Percentiles rank a stretch among this genome's conserved stretches.
Evolutionary conservation across 2,329 filamentous ascomycete species (phyloP).

Genomic region (Talaromyces albobiverticillius): DNA sequence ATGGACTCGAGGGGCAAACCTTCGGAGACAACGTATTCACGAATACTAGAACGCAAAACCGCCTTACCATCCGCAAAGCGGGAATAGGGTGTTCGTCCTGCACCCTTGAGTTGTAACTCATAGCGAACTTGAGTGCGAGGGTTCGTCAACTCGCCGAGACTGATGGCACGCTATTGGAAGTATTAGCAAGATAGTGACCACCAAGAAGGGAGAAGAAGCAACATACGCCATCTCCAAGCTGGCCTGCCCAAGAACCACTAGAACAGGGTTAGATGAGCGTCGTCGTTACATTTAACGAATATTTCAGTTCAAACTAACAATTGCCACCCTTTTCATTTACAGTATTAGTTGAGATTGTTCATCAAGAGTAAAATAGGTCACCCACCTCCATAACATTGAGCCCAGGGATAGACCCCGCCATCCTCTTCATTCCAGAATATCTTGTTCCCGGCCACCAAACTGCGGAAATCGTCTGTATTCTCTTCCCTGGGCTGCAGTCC

Average conservation of each 20-base stretch:
- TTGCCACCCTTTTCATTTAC: slow-evolving; percentile 43
- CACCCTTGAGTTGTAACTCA: slow-evolving; percentile 92
- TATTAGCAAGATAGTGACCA: slow-evolving; percentile 9
- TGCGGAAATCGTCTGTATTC: slow-evolving; percentile 68
- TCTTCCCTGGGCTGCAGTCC: slow-evolving; percentile 69
- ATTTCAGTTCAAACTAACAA: too few relatives aligned
- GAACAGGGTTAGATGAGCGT: slow-evolving; percentile 1
- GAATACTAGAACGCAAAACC: slow-evolving; percentile 85
- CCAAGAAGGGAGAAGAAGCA: background rate
- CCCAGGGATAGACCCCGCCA: slow-evolving; percentile 92
- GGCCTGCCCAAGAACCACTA: slow-evolving; percentile 85
- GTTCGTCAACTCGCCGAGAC: slow-evolving; percentile 85
- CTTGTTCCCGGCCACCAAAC: slow-evolving; percentile 77
- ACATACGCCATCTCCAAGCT: slow-evolving; percentile 77
- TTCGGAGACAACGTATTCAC: slow-evolving; percentile 92
- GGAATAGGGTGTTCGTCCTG: slow-evolving; percentile 89
- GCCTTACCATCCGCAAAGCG: slow-evolving; percentile 95
- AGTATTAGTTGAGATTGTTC: slow-evolving; percentile 15
- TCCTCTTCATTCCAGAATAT: slow-evolving; percentile 71
- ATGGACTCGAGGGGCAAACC: too few relatives aligned
- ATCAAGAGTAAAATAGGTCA: background rate
- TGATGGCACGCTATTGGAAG: slow-evolving; percentile 67
- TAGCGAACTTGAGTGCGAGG: slow-evolving; percentile 69
- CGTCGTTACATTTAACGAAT: too few relatives aligned
- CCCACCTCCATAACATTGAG: slow-evolving; percentile 88